Percentiles rank a stretch among this genome's conserved stretches.
Evolutionary conservation across 2,329 filamentous ascomycete species (phyloP).

Genomic region (Sporothrix phasma): DNA sequence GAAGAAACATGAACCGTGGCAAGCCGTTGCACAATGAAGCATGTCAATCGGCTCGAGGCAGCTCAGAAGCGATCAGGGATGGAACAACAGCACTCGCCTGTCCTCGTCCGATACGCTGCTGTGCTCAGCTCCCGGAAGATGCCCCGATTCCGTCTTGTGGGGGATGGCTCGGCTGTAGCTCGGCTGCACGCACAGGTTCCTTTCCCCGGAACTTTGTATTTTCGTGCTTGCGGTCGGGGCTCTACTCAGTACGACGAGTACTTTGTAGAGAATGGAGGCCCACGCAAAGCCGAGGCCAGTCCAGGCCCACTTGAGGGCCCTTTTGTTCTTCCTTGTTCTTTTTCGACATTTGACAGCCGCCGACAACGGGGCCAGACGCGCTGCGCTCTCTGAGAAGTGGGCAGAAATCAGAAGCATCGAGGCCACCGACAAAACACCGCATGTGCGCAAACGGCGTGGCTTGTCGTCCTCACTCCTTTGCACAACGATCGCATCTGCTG

Average conservation of each 20-base stretch:
- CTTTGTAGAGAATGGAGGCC: neutral
- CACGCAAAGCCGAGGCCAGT: neutral
- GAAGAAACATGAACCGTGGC: neutral
- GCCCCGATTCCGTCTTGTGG: neutral
- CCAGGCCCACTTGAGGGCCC: neutral
- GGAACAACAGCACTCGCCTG: neutral
- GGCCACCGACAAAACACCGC: neutral
- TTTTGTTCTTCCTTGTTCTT: neutral
- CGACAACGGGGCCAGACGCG: neutral
- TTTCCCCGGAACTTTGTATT: neutral
- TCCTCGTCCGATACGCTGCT: neutral
- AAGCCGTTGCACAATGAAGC: neutral
- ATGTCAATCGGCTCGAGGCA: too few relatives aligned
- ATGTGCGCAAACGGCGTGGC: neutral
- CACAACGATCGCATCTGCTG: neutral
- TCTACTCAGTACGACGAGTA: too few relatives aligned
- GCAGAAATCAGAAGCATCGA: neutral
- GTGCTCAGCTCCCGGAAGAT: neutral
- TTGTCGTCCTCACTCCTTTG: neutral
- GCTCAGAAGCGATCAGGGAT: neutral
- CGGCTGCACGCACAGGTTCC: neutral
- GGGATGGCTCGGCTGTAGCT: constrained; percentile 2
- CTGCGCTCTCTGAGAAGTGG: too few relatives aligned
- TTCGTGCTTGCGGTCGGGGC: neutral
- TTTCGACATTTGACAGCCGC: neutral